Conservation (phyloP, 163 green algal genomes). For the Prototheca stagnorum region DNA sequence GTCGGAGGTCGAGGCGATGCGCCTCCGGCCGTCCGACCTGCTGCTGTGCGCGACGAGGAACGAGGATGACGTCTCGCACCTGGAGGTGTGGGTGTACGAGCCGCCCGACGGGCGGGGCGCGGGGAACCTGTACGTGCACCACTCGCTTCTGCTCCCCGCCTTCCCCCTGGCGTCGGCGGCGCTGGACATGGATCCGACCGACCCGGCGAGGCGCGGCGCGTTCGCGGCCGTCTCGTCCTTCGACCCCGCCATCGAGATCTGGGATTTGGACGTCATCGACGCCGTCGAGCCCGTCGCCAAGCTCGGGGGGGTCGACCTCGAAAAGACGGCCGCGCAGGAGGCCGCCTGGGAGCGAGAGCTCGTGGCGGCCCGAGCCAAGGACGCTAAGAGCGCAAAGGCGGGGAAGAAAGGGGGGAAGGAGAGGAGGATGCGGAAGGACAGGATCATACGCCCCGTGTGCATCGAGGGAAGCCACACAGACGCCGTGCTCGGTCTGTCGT, state of each 20-base stretch:
- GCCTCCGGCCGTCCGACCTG: slow-evolving; percentile 56
- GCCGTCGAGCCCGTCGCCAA: slow-evolving; percentile 55
- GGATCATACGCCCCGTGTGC: neutral
- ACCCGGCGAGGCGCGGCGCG: slow-evolving; percentile 10
- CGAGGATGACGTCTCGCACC: slow-evolving; percentile 82
- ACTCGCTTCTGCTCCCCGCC: slow-evolving; percentile 82
- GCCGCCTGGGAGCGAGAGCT: slow-evolving; percentile 17
- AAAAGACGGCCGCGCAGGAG: no score
- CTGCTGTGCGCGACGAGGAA: slow-evolving; percentile 75
- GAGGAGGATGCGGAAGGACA: no score
- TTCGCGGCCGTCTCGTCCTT: slow-evolving; percentile 72
- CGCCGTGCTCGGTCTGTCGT: slow-evolving; percentile 72
- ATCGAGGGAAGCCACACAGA: slow-evolving; percentile 69
- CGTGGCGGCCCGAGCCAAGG: neutral
- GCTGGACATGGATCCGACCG: slow-evolving; percentile 52
- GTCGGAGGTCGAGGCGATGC: slow-evolving; percentile 56
- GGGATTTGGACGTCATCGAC: slow-evolving; percentile 86
- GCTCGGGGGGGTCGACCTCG: slow-evolving; percentile 45
- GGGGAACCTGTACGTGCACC: slow-evolving; percentile 89
- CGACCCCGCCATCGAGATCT: slow-evolving; percentile 90
- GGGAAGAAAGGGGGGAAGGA: slow-evolving; percentile 10
- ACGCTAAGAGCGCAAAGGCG: slow-evolving; percentile 22
- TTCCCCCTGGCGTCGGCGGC: slow-evolving; percentile 82
- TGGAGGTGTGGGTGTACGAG: slow-evolving; percentile 94
- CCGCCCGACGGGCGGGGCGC: slow-evolving; percentile 46